Percentiles rank a stretch among this genome's conserved stretches.
phyloP scores from a whole-genome alignment of 1,284 basidiomycete species.

The Irpex rosettiformis region DNA sequence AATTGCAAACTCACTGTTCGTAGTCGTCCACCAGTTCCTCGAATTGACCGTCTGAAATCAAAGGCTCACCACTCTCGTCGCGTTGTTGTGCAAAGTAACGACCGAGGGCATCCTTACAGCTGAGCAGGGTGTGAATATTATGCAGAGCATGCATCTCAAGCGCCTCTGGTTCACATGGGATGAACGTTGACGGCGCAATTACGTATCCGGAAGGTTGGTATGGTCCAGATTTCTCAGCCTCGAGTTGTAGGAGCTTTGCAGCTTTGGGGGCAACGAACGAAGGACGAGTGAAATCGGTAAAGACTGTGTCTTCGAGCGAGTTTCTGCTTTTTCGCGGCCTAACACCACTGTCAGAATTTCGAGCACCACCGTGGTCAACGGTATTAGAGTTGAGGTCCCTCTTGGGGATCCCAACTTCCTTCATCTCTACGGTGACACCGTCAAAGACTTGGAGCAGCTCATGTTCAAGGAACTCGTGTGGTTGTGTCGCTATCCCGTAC shows the following conservation, averaged over 20 bases:
- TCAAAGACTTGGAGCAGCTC: neutral
- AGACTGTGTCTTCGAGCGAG: neutral
- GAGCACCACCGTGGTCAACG: neutral
- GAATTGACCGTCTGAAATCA: constrained; percentile 42
- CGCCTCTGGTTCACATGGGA: constrained; percentile 53
- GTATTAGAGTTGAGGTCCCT: neutral
- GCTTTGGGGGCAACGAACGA: constrained; percentile 20
- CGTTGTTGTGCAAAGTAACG: constrained; percentile 42
- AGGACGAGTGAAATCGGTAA: neutral
- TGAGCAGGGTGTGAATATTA: constrained; percentile 59
- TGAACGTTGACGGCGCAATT: constrained; percentile 52
- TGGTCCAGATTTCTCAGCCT: constrained; percentile 12
- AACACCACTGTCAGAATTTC: constrained; percentile 28
- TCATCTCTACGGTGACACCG: neutral
- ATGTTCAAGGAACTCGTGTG: constrained; percentile 29
- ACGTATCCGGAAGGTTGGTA: constrained; percentile 31
- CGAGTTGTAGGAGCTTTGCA: constrained; percentile 17
- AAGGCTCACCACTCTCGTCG: constrained; percentile 36
- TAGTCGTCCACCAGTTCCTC: constrained; percentile 62
- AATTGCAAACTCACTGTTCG: constrained; percentile 46
- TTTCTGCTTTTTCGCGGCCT: constrained; percentile 24
- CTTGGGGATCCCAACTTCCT: neutral
- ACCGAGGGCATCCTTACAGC: constrained; percentile 53
- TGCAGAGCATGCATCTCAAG: constrained; percentile 69
- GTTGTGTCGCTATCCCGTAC: constrained; percentile 45